A percentile compares a stretch with the other conserved stretches of the same genome.
These are phyloP conservation scores for Thielaviopsis euricoi DNA, from an alignment of 2,329 filamentous ascomycete genomes.

Conservation along the genomic window DNA sequence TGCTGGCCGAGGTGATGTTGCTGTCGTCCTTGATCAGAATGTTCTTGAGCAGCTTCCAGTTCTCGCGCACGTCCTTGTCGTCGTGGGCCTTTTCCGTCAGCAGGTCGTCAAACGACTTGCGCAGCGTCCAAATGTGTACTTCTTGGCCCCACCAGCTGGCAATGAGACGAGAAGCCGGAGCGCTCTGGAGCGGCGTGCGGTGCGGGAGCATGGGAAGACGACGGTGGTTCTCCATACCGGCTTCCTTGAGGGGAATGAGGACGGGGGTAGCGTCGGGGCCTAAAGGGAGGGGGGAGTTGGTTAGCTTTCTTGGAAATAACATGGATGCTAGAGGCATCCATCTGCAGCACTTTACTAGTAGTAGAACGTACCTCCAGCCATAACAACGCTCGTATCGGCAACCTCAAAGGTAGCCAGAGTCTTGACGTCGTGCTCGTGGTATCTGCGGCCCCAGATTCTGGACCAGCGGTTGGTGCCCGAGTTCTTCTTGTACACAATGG, in stretches of 20 bases:
- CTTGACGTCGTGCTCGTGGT: slow-evolving; percentile 91
- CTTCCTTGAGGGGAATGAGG: slow-evolving; percentile 55
- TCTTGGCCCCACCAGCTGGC: slow-evolving; percentile 88
- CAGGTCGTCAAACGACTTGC: slow-evolving; percentile 29
- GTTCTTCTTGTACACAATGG: slow-evolving; percentile 62
- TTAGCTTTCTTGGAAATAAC: slow-evolving; percentile 18
- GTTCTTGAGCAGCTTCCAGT: slow-evolving; percentile 50
- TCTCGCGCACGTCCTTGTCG: slow-evolving; percentile 29
- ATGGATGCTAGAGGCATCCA: too few species aligned
- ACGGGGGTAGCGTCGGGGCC: slow-evolving; percentile 75
- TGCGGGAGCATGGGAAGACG: slow-evolving; percentile 75
- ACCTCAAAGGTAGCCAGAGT: slow-evolving; percentile 82
- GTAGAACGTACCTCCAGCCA: slow-evolving; percentile 66
- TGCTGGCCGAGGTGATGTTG: slow-evolving; percentile 59
- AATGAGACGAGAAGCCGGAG: slow-evolving; percentile 56
- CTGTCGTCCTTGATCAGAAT: slow-evolving; percentile 59
- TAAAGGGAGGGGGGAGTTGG: slow-evolving; percentile 25
- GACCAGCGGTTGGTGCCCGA: slow-evolving; percentile 54
- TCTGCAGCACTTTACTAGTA: too few species aligned
- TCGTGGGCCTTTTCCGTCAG: slow-evolving; percentile 24
- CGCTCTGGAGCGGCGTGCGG: slow-evolving; percentile 53
- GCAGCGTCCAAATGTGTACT: slow-evolving; percentile 61
- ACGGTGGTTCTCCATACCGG: slow-evolving; percentile 70
- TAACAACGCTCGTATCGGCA: slow-evolving; percentile 65
- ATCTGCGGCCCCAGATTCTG: slow-evolving; percentile 70